Percentiles rank a stretch among this genome's conserved stretches.
These are phyloP conservation scores for Daldinia bambusicola DNA, from an alignment of 495 filamentous ascomycete genomes.

Conservation along the genomic window DNA sequence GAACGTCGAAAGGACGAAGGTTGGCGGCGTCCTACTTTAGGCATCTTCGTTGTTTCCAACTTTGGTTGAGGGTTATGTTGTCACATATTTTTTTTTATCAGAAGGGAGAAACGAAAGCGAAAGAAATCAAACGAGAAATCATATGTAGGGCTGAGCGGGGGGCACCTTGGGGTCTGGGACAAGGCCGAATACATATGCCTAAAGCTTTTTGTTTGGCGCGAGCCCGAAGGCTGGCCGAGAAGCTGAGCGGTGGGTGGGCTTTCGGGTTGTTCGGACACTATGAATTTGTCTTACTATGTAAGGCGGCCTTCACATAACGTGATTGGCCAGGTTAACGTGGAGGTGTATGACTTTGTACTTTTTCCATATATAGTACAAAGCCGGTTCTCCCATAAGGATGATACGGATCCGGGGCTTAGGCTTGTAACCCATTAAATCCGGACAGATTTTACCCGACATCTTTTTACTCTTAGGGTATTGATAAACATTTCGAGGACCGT, in stretches of 20 bases:
- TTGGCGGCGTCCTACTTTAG: neutral
- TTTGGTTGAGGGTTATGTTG: neutral
- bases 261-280: slow-evolving; percentile 30
- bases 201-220: neutral
- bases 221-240: slow-evolving; percentile 28
- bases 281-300: slow-evolving; percentile 14
- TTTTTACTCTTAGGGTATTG: neutral
- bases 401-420: slow-evolving; percentile 28
- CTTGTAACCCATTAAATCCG: neutral
- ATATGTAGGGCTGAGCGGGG: slow-evolving; percentile 38
- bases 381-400: slow-evolving; percentile 10
- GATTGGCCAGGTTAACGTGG: slow-evolving; percentile 17
- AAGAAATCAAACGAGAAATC: slow-evolving; percentile 1
- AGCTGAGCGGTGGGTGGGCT: slow-evolving; percentile 19
- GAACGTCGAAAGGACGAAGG: slow-evolving; percentile 25
- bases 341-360: slow-evolving; percentile 1
- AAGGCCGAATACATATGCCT: neutral
- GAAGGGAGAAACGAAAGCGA: slow-evolving; percentile 5
- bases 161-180: neutral
- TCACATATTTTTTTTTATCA: slow-evolving; percentile 28
- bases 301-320: slow-evolving; percentile 10
- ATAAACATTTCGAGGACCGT: neutral
- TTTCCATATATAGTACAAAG: slow-evolving; percentile 34
- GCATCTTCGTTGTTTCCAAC: slow-evolving; percentile 21
- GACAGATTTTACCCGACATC: neutral